phyloP scores from a whole-genome alignment of 192 early-diverging fungal species.

The Entomortierella parvispora region DNA sequence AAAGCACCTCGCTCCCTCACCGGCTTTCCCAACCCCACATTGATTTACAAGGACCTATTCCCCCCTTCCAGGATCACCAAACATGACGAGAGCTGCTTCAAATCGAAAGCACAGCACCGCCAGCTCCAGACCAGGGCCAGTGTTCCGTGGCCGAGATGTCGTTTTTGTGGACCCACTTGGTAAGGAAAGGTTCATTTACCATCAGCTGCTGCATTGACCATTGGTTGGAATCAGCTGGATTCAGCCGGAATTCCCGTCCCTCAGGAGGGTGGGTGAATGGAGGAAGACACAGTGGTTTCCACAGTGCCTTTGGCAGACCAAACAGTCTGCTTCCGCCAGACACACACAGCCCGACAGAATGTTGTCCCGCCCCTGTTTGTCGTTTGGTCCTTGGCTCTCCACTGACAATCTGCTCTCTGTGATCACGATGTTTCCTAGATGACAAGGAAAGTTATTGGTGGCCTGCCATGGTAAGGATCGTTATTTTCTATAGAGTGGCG shows the following conservation, averaged over 20 bases:
- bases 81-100: slow-evolving; percentile 43
- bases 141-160: slow-evolving; percentile 50
- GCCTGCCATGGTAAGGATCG: slow-evolving; percentile 49
- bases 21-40: no score
- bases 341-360: neutral
- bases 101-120: slow-evolving; percentile 45
- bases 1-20: no score
- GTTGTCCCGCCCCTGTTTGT: neutral
- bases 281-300: no score
- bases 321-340: neutral
- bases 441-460: slow-evolving; percentile 52
- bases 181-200: slow-evolving; percentile 2
- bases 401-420: neutral
- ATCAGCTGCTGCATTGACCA: neutral
- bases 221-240: neutral
- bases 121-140: slow-evolving; percentile 33
- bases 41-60: no score
- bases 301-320: neutral
- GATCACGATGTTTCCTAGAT: slow-evolving; percentile 26
- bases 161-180: slow-evolving; percentile 53
- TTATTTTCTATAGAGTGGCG: neutral
- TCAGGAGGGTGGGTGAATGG: no score
- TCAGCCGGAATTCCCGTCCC: neutral
- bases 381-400: neutral
- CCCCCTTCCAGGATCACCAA: slow-evolving; percentile 13